Evolutionary conservation across 306 rosid species (phyloP).

Genomic region (Pueraria montana): DNA sequence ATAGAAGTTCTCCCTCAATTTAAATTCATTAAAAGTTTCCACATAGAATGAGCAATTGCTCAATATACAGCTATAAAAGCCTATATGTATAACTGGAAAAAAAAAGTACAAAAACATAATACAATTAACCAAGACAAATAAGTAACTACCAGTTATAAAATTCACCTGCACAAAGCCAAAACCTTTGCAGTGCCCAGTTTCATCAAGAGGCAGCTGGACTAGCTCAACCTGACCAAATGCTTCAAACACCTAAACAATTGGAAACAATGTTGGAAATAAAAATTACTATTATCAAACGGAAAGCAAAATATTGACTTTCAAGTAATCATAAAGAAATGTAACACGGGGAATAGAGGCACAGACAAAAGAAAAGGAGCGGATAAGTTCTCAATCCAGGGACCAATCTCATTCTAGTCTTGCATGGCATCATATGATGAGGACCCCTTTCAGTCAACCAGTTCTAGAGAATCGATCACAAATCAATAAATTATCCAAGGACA

Average conservation of each 20-base stretch:
- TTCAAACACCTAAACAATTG: conserved; percentile 82
- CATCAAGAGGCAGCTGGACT: conserved; percentile 95
- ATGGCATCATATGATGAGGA: conserved; percentile 33
- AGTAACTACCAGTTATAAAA: conserved; percentile 28
- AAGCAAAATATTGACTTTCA: conserved; percentile 8
- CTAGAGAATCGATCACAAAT: conserved; percentile 35
- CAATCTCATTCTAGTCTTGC: conserved; percentile 16
- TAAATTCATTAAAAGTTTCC: conserved; percentile 28
- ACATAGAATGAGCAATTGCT: conserved; percentile 31
- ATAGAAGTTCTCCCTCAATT: conserved; percentile 22
- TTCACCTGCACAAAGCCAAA: conserved; percentile 97
- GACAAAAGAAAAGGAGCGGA: not conserved
- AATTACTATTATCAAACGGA: not conserved
- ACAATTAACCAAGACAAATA: conserved; percentile 23
- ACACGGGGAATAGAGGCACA: not conserved
- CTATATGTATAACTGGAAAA: not conserved
- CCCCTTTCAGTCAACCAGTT: conserved; percentile 35
- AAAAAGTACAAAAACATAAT: not conserved
- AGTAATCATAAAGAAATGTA: conserved; percentile 1
- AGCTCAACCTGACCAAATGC: conserved; percentile 97
- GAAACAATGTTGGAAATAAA: conserved; percentile 15
- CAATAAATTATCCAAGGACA: conserved; percentile 30
- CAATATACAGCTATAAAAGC: not conserved
- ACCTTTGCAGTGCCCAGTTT: conserved; percentile 91
- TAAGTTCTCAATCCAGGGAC: not conserved